Percentiles rank a stretch among this genome's conserved stretches.
Evolutionary conservation across 768 basidiomycete species (phyloP).

Genomic region (Kockovaella imperatae): DNA sequence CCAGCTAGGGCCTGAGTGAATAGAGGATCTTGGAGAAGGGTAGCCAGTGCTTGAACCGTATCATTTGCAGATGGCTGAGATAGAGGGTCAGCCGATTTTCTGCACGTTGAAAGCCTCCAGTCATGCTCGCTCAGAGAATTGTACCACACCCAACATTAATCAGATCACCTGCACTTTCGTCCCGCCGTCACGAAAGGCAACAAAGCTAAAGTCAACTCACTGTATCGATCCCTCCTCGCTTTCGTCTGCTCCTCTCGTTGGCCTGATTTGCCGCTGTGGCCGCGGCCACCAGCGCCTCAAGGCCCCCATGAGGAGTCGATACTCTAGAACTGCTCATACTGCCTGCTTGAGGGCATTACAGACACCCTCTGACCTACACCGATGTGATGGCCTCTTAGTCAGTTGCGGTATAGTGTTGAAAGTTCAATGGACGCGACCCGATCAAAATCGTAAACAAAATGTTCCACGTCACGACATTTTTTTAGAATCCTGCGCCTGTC

Average conservation of each 20-base stretch:
- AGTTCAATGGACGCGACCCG: too few relatives aligned
- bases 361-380: too few relatives aligned
- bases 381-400: too few relatives aligned
- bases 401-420: too few relatives aligned
- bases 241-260: neutral
- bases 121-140: neutral
- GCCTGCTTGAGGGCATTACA: too few relatives aligned
- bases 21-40: neutral
- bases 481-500: too few relatives aligned
- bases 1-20: constrained; percentile 2
- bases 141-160: constrained; percentile 15
- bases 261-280: constrained; percentile 10
- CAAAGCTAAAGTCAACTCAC: too few relatives aligned
- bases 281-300: constrained; percentile 17
- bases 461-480: too few relatives aligned
- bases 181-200: too few relatives aligned
- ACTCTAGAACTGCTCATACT: too few relatives aligned
- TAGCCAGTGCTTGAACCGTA: neutral
- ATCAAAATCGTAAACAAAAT: too few relatives aligned
- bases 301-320: constrained; percentile 7
- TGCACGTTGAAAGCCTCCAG: neutral
- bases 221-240: constrained; percentile 3
- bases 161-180: constrained; percentile 3
- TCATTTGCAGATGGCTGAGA: too few relatives aligned
- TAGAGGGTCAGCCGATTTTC: neutral